Conservation (phyloP, 1,139 yeast species). For the Geotrichum klebahnii region DNA sequence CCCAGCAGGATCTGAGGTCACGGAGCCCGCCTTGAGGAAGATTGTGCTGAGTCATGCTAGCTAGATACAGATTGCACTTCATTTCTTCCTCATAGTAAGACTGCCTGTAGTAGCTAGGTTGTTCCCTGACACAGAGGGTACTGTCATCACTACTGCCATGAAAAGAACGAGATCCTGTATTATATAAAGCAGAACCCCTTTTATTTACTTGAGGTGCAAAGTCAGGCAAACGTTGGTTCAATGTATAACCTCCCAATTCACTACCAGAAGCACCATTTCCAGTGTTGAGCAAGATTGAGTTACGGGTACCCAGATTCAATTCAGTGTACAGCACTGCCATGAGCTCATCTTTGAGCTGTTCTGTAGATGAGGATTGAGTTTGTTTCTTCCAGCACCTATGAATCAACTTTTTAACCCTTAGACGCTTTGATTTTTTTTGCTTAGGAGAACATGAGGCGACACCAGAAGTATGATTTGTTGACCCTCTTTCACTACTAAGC, state of each 20-base stretch:
- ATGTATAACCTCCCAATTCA: conserved; percentile 12
- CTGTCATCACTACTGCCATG: not conserved
- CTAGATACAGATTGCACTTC: not conserved
- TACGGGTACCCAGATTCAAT: not conserved
- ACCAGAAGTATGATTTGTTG: not conserved
- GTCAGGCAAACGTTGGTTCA: conserved; percentile 1
- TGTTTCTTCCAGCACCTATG: not conserved
- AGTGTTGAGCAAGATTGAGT: conserved; percentile 5
- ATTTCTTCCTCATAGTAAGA: conserved; percentile 1
- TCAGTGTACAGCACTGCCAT: conserved; percentile 1
- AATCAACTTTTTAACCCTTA: not conserved
- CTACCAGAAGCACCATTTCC: not conserved
- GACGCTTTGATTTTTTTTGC: not conserved
- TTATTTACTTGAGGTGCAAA: too few species aligned
- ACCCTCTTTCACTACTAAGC: not conserved
- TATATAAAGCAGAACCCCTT: too few species aligned
- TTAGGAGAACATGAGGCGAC: not conserved
- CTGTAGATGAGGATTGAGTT: not conserved
- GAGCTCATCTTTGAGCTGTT: not conserved
- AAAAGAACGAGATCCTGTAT: not conserved
- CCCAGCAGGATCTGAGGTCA: conserved; percentile 1
- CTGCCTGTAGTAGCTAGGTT: not conserved
- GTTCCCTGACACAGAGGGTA: not conserved
- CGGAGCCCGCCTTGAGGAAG: not conserved
- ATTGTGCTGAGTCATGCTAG: not conserved